Base-by-base conservation (phyloP, 805 yeast species). In the Wickerhamiella hasegawae region DNA sequence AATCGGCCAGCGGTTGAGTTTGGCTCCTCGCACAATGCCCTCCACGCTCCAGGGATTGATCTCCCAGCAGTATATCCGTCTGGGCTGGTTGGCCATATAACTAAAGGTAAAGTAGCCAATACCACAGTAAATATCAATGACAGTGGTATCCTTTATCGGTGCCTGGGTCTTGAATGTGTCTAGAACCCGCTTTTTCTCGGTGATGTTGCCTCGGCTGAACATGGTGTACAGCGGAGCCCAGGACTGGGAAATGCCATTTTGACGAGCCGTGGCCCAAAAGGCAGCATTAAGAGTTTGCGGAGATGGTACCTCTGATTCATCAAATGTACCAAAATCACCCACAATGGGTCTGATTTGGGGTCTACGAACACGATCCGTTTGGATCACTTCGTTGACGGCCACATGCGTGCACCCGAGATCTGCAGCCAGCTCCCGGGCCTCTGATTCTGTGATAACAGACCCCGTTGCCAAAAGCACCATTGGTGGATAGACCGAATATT, bases 161-260 rank as follows among this genome's bases (percentile, higher is more conserved):
- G 34, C 8, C 28, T 49, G 50, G 11, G 16, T 5, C 9, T 31
- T 29, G n/a, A 43, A 47, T 3, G 27, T 27, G 0, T 52, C 51
- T 28, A 80, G 49, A 1, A 82, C 63, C 16, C 94, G 54, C 11
- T 71, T 65, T 52, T 82, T 82, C 48, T 82, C 94, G 43, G 77
- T 77, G 45, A 83, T 69, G 51, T 82, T 82, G 1, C 94, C 94
- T 15, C 94, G 55, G 33, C 85, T 75, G 51, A 83, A 83, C 94
- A 82, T 82, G 2, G 93, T 80, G 48, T 71, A 76, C 36, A 65
- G 52, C 2, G 94, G 94, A 4, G 87, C 81, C 94, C 94, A 82
- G 8, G 68, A 64, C 48, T 82, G 94, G 42, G 52, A 59, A 3
- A 82, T 71, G 2, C 83, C 84, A 51, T 83, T 80, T 47, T 82